phyloP scores from a whole-genome alignment of 768 basidiomycete genomes.

The Pulveroboletus ravenelii region DNA sequence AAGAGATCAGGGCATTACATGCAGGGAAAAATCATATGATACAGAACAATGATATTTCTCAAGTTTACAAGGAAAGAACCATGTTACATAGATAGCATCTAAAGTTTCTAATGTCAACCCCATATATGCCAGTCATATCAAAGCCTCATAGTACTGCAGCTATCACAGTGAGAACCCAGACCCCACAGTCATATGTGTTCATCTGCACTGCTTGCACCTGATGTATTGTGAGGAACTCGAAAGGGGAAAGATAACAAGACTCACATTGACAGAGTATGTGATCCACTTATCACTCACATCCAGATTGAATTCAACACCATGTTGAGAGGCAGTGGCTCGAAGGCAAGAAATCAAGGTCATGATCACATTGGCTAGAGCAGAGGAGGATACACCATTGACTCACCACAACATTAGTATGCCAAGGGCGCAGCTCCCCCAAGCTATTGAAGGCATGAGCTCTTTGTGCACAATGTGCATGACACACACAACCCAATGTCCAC shows the following conservation, averaged over 20 bases:
- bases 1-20: not conserved
- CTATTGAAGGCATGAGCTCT: not conserved
- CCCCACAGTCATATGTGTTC: not conserved
- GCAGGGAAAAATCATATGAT: not conserved
- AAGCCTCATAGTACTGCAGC: not conserved
- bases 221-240: not conserved
- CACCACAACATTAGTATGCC: not conserved
- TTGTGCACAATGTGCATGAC: not conserved
- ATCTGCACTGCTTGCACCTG: not conserved
- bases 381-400: not conserved
- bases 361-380: not conserved
- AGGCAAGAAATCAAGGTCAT: not conserved
- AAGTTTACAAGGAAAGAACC: not conserved
- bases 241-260: not conserved
- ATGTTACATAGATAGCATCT: not conserved
- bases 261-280: not conserved
- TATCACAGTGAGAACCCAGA: not conserved
- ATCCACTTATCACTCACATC: not conserved
- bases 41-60: too few species aligned
- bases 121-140: not conserved
- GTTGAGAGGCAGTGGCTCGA: not conserved
- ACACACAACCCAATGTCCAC: not conserved
- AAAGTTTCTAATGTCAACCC: not conserved
- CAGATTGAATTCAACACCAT: not conserved
- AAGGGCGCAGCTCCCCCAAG: not conserved